Conservation (phyloP, 345 rosid species). For the Brassica carinata region DNA sequence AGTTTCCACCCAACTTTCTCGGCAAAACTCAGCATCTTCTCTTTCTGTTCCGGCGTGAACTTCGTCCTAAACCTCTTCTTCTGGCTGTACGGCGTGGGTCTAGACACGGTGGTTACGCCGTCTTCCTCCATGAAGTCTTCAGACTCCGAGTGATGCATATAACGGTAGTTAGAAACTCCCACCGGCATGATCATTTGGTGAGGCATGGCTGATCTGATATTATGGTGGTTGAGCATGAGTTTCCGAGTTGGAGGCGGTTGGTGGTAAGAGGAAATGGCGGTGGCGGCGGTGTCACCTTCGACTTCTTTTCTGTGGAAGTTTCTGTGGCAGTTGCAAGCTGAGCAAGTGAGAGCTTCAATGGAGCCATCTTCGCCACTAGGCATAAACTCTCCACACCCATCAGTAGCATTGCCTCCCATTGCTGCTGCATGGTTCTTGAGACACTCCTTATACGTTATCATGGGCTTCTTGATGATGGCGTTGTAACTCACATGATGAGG, state of each 20-base stretch:
- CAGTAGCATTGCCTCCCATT: constrained; percentile 91
- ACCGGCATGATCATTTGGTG: constrained; percentile 75
- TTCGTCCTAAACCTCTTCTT: constrained; percentile 91
- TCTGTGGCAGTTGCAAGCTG: constrained; percentile 90
- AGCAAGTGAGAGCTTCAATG: constrained; percentile 87
- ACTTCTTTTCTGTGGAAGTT: constrained; percentile 92
- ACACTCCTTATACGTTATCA: constrained; percentile 75
- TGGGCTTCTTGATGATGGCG: constrained; percentile 41
- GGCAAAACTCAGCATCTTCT: constrained; percentile 87
- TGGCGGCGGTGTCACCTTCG: constrained; percentile 31
- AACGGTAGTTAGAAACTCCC: constrained; percentile 36
- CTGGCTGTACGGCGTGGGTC: constrained; percentile 39
- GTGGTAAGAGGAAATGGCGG: constrained; percentile 28
- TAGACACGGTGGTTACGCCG: constrained; percentile 27
- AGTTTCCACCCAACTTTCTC: constrained; percentile 93
- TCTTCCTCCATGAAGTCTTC: constrained; percentile 63
- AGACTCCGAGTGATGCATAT: constrained; percentile 50
- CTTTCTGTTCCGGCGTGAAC: constrained; percentile 91
- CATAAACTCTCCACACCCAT: constrained; percentile 98
- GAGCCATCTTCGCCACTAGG: constrained; percentile 94
- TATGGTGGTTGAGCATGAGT: constrained; percentile 38
- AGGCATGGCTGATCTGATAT: constrained; percentile 53
- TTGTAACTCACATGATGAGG: constrained; percentile 41
- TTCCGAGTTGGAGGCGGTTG: constrained; percentile 25
- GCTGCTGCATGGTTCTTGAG: constrained; percentile 94